These are phyloP conservation scores for Rusavskia elegans DNA, from an alignment of 495 filamentous ascomycete genomes.

Conservation along the genomic window DNA sequence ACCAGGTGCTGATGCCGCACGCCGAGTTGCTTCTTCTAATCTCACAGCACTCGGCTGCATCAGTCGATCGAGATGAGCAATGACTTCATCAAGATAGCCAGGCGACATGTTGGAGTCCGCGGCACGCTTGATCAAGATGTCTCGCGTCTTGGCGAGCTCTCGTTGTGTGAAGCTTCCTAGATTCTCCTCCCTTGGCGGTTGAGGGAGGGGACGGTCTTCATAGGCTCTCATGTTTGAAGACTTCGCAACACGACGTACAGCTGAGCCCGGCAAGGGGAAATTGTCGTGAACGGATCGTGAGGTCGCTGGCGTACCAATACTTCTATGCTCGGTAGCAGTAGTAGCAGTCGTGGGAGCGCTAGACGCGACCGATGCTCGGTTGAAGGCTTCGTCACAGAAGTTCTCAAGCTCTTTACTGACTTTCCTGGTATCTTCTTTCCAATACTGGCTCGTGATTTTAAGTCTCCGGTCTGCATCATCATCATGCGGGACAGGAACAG, in stretches of 20 bases:
- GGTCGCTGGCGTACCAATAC: conserved; percentile 31
- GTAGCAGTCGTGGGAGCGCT: conserved; percentile 27
- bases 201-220: conserved; percentile 11
- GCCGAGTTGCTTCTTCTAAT: conserved; percentile 19
- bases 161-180: conserved; percentile 31
- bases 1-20: conserved; percentile 41
- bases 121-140: conserved; percentile 33
- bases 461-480: conserved; percentile 23
- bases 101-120: conserved; percentile 23
- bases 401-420: conserved; percentile 51
- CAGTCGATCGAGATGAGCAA: conserved; percentile 44
- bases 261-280: background rate
- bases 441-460: conserved; percentile 30
- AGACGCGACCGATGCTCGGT: conserved; percentile 44
- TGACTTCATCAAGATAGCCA: conserved; percentile 38
- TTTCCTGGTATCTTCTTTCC: conserved; percentile 44
- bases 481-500: conserved; percentile 7
- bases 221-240: conserved; percentile 2
- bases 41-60: conserved; percentile 31
- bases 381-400: conserved; percentile 73
- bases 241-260: background rate
- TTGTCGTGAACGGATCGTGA: conserved; percentile 26
- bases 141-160: conserved; percentile 40
- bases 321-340: conserved; percentile 19
- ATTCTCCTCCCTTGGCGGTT: conserved; percentile 15